Percentiles rank a stretch among this genome's conserved stretches.
phyloP scores from a whole-genome alignment of 2,329 filamentous ascomycete genomes.

The Ophiocordyceps robertsii region DNA sequence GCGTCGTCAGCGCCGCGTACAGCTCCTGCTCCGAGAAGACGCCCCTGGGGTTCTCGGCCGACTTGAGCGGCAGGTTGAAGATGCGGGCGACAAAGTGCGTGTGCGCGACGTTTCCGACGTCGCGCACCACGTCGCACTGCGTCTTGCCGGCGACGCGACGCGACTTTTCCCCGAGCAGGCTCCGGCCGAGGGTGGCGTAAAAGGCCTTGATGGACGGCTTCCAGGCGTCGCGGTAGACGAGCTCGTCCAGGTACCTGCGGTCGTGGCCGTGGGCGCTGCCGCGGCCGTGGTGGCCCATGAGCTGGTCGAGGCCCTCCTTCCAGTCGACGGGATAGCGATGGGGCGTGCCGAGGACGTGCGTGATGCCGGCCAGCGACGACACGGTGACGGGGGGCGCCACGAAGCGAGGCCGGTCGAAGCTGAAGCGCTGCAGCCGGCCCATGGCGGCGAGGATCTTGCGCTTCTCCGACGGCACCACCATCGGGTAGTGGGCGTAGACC shows the following conservation, averaged over 20 bases:
- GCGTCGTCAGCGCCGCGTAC: conserved; percentile 48
- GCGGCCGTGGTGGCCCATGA: conserved; percentile 41
- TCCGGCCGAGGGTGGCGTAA: conserved; percentile 47
- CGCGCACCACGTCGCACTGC: conserved; percentile 58
- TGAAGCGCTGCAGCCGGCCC: conserved; percentile 54
- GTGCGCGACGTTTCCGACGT: conserved; percentile 55
- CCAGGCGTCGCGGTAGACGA: conserved; percentile 51
- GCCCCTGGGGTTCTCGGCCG: conserved; percentile 43
- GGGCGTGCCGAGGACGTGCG: conserved; percentile 46
- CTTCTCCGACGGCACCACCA: conserved; percentile 58
- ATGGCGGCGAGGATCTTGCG: conserved; percentile 55
- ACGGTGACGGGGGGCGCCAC: conserved; percentile 39
- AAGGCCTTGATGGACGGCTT: conserved; percentile 49
- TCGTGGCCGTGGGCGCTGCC: conserved; percentile 32
- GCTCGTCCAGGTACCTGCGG: conserved; percentile 37
- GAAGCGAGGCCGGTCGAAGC: conserved; percentile 47
- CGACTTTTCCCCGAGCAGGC: conserved; percentile 50
- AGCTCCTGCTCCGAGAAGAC: conserved; percentile 41
- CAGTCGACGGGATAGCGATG: conserved; percentile 52
- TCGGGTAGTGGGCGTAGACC: conserved; percentile 71
- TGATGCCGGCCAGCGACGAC: conserved; percentile 46
- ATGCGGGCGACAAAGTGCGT: conserved; percentile 48
- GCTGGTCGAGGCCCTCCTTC: conserved; percentile 47
- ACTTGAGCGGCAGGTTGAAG: conserved; percentile 57
- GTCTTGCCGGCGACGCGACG: conserved; percentile 40